Base-by-base conservation (phyloP, 192 early-diverging fungal species). In the Haplosporangium gracile region DNA sequence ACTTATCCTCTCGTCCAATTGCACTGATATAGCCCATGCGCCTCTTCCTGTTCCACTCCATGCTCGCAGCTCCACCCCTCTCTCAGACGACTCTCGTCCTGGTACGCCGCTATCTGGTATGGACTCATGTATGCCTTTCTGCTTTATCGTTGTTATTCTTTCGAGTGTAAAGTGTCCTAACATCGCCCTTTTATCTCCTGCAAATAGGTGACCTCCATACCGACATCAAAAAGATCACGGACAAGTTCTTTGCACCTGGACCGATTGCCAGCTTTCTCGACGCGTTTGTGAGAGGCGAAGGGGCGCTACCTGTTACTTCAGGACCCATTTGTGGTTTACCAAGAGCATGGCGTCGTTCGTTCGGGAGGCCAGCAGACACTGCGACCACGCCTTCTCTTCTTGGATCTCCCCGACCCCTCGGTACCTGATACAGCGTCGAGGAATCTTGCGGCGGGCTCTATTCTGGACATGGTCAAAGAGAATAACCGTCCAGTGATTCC, bases 381-480 rank as follows among this genome's bases (percentile, higher is more conserved):
- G n/a, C n/a, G 51, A 34, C 76, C 0, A 77, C n/a, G 76, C 43
- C 68, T 77, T 15, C 32, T 77, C 1, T 70, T 77, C 39, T 18
- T 49, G 47, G 75, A 76, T 26, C 51, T 68, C 24, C 75, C 60
- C 42, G 40, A 76, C 34, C 60, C 40, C 0, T 68, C 57, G 4
- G 26, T 26, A 42, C 75, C 47, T 49, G 47, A 49, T 16, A 32
- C 60, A 7, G 42, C 42, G n/a, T 76, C 26, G 43, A 76, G 75
- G 75, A 76, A 76, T 76, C 75, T 38, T 10, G 60, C 75, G 9
- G 75, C 75, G 0, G 75, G 75, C 0, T 76, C 75, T 45, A 76
- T 76, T 76, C 75, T 76, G 0, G 75, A 76, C 1, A 1, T 76
- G 1, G 60, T 76, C 2, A 76, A 76, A n/a, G 60, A 76, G 4